Percentiles rank a stretch among this genome's conserved stretches.
Evolutionary conservation across 768 basidiomycete species (phyloP).

Genomic region (Hydnomerulius pinastri): DNA sequence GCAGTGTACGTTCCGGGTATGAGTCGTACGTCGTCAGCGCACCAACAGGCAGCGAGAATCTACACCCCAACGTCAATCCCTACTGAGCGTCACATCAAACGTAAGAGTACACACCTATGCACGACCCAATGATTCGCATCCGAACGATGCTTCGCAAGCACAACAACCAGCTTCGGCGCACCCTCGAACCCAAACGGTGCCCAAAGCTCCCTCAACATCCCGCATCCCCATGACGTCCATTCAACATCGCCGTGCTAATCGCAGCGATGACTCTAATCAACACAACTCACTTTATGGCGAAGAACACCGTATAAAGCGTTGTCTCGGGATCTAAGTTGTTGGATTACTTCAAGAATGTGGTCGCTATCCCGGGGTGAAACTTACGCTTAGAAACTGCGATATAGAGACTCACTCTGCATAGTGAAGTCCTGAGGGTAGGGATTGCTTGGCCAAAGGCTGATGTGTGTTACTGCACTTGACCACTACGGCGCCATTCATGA

Average conservation of each 20-base stretch:
- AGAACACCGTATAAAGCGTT: slow-evolving; percentile 53
- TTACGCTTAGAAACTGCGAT: background rate
- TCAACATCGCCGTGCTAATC: slow-evolving; percentile 86
- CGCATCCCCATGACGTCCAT: slow-evolving; percentile 87
- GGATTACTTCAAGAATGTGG: slow-evolving; percentile 44
- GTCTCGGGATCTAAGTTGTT: slow-evolving; percentile 46
- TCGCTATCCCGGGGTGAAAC: slow-evolving; percentile 28
- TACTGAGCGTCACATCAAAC: slow-evolving; percentile 1
- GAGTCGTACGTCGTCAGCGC: slow-evolving; percentile 85
- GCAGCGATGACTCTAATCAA: no score
- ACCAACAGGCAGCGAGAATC: slow-evolving; percentile 84
- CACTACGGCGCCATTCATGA: slow-evolving; percentile 16
- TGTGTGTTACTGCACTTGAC: slow-evolving; percentile 47
- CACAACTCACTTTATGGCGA: slow-evolving; percentile 55
- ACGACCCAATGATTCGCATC: slow-evolving; percentile 90
- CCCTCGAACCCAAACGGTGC: slow-evolving; percentile 81
- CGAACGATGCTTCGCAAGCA: slow-evolving; percentile 79
- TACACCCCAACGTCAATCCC: slow-evolving; percentile 27
- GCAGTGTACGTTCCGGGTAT: slow-evolving; percentile 78
- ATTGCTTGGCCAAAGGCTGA: slow-evolving; percentile 54
- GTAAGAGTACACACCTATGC: slow-evolving; percentile 57
- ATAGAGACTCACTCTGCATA: slow-evolving; percentile 48
- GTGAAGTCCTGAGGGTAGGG: slow-evolving; percentile 49
- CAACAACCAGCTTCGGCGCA: slow-evolving; percentile 78
- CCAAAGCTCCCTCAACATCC: slow-evolving; percentile 85